Evolutionary conservation across 169 alveolate species (phyloP).

Genomic region (Cryptosporidium viatorum): DNA sequence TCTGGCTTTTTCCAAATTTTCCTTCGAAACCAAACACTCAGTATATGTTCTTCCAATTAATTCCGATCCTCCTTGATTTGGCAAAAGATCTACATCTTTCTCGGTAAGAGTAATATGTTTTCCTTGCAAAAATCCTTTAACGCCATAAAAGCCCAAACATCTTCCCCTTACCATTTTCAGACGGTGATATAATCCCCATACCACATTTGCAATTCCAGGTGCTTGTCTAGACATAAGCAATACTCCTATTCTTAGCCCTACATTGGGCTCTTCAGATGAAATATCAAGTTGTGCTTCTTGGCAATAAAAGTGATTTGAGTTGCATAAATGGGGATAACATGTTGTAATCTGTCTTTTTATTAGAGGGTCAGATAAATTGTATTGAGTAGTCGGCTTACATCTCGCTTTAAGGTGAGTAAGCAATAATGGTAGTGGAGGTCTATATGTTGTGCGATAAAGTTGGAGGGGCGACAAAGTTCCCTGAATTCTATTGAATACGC

Average conservation of each 20-base stretch:
- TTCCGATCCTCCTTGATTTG: conserved; percentile 97
- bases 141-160: conserved; percentile 90
- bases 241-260: conserved; percentile 88
- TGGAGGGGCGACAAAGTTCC: conserved; percentile 72
- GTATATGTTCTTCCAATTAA: conserved; percentile 89
- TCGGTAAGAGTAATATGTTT: conserved; percentile 87
- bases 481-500: conserved; percentile 66
- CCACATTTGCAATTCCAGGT: conserved; percentile 97
- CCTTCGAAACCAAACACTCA: conserved; percentile 82
- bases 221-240: conserved; percentile 94
- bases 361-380: conserved; percentile 86
- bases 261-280: conserved; percentile 70
- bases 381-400: conserved; percentile 81
- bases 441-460: conserved; percentile 70
- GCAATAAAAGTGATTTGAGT: conserved; percentile 74
- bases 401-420: conserved; percentile 68
- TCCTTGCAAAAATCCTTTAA: conserved; percentile 91
- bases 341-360: conserved; percentile 88
- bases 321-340: conserved; percentile 87
- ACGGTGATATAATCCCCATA: conserved; percentile 94
- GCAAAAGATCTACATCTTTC: conserved; percentile 88
- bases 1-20: conserved; percentile 80
- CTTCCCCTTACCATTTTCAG: conserved; percentile 83
- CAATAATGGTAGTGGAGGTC: conserved; percentile 63
- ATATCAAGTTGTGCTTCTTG: conserved; percentile 71